Evolutionary conservation across 1,284 basidiomycete species (phyloP).

Genomic region (Ganoderma lingzhi): DNA sequence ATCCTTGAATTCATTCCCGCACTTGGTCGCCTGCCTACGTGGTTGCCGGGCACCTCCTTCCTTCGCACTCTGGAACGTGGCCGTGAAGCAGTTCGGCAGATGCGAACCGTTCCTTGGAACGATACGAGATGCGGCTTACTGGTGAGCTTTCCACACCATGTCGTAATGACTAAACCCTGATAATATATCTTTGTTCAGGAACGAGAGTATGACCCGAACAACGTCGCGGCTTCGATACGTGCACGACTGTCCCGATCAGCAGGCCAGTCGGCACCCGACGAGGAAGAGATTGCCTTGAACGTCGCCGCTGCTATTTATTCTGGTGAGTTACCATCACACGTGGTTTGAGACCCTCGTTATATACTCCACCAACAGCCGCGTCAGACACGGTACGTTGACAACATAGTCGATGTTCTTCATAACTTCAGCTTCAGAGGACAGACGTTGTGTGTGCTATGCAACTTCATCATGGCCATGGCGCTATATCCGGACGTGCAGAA

Average conservation of each 20-base stretch:
- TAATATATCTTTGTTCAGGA: background rate
- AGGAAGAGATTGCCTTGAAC: background rate
- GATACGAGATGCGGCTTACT: slow-evolving; percentile 4
- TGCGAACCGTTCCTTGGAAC: slow-evolving; percentile 15
- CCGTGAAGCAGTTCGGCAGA: background rate
- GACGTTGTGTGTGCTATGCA: background rate
- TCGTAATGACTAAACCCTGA: background rate
- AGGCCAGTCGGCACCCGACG: background rate
- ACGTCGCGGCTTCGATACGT: background rate
- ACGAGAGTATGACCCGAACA: slow-evolving; percentile 10
- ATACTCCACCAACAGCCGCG: background rate
- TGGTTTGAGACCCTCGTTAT: background rate
- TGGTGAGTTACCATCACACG: background rate
- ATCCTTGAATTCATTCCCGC: slow-evolving; percentile 30
- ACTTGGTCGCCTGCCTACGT: slow-evolving; percentile 31
- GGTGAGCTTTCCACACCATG: background rate
- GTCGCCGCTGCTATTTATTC: background rate
- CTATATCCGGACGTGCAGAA: slow-evolving; percentile 45
- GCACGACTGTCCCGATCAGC: background rate
- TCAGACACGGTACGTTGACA: background rate
- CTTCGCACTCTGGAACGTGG: slow-evolving; percentile 10
- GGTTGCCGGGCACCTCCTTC: slow-evolving; percentile 36
- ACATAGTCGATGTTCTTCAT: background rate
- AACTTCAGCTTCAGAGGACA: background rate
- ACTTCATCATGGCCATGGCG: slow-evolving; percentile 43